phyloP scores from a whole-genome alignment of 331 rosid species.

The Quercus tomentella region DNA sequence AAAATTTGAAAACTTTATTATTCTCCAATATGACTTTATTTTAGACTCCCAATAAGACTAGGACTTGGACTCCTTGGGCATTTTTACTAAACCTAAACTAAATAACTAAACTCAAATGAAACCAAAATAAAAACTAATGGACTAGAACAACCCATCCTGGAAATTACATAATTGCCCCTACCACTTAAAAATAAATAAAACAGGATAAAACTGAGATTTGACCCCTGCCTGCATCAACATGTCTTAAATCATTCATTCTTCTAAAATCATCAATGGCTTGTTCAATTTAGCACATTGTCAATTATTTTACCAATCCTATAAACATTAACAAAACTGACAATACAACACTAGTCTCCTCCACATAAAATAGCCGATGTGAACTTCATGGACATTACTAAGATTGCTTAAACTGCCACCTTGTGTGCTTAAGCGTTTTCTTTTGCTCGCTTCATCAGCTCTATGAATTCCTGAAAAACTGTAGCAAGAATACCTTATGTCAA shows the following conservation, averaged over 20 bases:
- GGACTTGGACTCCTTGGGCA: too few species aligned
- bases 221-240: not conserved
- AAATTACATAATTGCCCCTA: too few species aligned
- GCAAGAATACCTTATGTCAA: not conserved
- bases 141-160: too few species aligned
- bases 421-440: slow-evolving; percentile 21
- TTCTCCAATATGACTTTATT: too few species aligned
- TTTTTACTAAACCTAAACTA: too few species aligned
- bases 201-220: too few species aligned
- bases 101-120: too few species aligned
- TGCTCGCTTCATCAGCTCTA: slow-evolving; percentile 61
- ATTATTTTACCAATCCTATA: not conserved
- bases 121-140: too few species aligned
- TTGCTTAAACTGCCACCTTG: not conserved
- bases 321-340: not conserved
- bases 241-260: not conserved
- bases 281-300: not conserved
- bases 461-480: slow-evolving; percentile 71
- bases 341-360: not conserved
- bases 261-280: not conserved
- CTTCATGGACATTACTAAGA: not conserved
- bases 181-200: too few species aligned
- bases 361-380: not conserved
- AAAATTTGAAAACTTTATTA: too few species aligned
- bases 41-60: too few species aligned